Evolutionary conservation across 2,329 filamentous ascomycete species (phyloP).

Genomic region (Penicillium frequentans): DNA sequence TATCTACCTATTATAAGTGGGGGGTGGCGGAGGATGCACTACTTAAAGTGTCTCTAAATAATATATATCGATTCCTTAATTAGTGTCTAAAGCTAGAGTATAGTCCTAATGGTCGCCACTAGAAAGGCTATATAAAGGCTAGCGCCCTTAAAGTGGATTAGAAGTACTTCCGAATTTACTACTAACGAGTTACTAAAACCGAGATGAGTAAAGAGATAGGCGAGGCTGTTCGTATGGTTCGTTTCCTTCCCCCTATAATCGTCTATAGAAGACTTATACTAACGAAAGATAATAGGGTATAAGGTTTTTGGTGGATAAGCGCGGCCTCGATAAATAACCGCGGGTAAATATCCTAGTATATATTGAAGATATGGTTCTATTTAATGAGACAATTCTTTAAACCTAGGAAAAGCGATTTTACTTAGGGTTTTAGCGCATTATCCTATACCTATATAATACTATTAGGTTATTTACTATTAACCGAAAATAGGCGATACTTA

Average conservation of each 20-base stretch:
- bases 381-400: constrained; percentile 22
- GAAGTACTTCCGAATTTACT: constrained; percentile 25
- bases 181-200: constrained; percentile 12
- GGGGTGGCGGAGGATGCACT: constrained; percentile 16
- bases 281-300: constrained; percentile 13
- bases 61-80: constrained; percentile 24
- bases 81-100: constrained; percentile 21
- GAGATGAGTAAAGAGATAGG: constrained; percentile 18
- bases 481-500: constrained; percentile 16
- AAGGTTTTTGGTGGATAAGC: constrained; percentile 18
- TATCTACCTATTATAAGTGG: constrained; percentile 17
- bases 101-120: constrained; percentile 5
- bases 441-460: constrained; percentile 22
- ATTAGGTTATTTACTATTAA: constrained; percentile 24
- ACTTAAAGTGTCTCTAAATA: constrained; percentile 13
- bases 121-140: constrained; percentile 17
- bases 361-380: constrained; percentile 21
- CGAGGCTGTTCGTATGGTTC: constrained; percentile 14
- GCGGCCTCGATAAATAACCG: constrained; percentile 14
- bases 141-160: constrained; percentile 20
- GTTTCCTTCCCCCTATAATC: constrained; percentile 1
- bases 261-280: constrained; percentile 5
- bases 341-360: constrained; percentile 19
- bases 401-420: constrained; percentile 22
- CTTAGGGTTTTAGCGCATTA: constrained; percentile 21